Evolutionary conservation across 108 stramenopile genomes (phyloP).

Genomic region (Conticribra guillardii): DNA sequence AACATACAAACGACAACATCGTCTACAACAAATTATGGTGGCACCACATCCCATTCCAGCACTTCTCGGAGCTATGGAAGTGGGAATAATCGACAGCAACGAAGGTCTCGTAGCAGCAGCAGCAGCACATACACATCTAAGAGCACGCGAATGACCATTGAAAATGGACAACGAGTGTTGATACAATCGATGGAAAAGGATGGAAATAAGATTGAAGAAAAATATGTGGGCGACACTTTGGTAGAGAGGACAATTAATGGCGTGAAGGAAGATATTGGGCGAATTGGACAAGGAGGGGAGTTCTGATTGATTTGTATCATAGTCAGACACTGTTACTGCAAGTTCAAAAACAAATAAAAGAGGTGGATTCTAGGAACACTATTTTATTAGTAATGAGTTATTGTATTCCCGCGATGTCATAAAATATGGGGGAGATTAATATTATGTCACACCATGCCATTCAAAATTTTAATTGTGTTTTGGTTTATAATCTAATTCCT

Average conservation of each 20-base stretch:
- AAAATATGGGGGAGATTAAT: too few relatives aligned
- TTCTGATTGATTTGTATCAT: constrained; percentile 3
- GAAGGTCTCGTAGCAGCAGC: neutral
- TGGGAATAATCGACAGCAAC: too few relatives aligned
- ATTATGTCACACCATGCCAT: too few relatives aligned
- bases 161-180: constrained; percentile 52
- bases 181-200: constrained; percentile 60
- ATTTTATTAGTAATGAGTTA: too few relatives aligned
- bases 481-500: too few relatives aligned
- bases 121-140: constrained; percentile 39
- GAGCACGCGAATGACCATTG: constrained; percentile 45
- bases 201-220: constrained; percentile 68
- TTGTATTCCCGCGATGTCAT: too few relatives aligned
- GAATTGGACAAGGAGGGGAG: constrained; percentile 16
- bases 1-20: constrained; percentile 25
- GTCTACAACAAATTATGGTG: constrained; percentile 14
- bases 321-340: too few relatives aligned
- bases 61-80: constrained; percentile 33
- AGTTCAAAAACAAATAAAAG: too few relatives aligned
- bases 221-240: constrained; percentile 38
- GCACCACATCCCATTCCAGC: constrained; percentile 4
- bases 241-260: constrained; percentile 66
- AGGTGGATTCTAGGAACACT: too few relatives aligned
- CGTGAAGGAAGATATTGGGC: constrained; percentile 22
- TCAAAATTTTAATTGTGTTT: too few relatives aligned